A percentile compares a stretch with the other conserved stretches of the same genome.
Conservation (phyloP, 768 basidiomycete genomes). For the Russula sp. region DNA sequence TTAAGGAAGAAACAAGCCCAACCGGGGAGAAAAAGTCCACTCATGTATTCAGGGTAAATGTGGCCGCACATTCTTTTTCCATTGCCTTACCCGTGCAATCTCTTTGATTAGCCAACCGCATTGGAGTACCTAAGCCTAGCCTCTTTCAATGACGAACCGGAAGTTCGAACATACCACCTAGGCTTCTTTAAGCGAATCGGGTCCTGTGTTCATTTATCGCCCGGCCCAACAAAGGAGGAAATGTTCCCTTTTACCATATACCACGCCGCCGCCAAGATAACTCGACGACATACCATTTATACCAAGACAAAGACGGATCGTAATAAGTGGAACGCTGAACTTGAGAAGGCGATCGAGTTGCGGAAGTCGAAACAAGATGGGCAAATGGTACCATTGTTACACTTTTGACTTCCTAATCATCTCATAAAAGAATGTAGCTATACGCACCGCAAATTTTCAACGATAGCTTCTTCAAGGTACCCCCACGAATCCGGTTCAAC, state of each 20-base stretch:
- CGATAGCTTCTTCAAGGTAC: conserved; percentile 10
- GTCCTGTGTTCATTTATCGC: neutral
- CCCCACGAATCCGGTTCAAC: conserved; percentile 1
- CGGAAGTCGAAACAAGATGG: neutral
- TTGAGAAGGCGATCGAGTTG: neutral
- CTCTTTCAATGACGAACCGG: conserved; percentile 3
- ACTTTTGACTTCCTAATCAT: neutral
- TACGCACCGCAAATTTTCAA: conserved; percentile 5
- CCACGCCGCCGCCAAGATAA: conserved; percentile 6
- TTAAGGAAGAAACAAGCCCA: neutral
- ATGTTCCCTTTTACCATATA: conserved; percentile 11
- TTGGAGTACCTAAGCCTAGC: neutral
- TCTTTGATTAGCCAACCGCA: neutral
- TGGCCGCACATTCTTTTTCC: neutral
- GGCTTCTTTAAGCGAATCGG: neutral
- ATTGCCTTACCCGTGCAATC: neutral
- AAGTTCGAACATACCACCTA: neutral
- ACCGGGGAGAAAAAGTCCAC: neutral
- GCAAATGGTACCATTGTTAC: neutral
- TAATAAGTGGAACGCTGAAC: neutral
- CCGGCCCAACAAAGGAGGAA: neutral
- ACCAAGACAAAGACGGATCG: conserved; percentile 2
- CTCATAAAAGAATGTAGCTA: conserved; percentile 5
- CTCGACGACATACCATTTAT: conserved; percentile 10
- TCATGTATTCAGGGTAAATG: neutral